Base-by-base conservation (phyloP, 192 early-diverging fungal species). In the Coemansia sp. region DNA sequence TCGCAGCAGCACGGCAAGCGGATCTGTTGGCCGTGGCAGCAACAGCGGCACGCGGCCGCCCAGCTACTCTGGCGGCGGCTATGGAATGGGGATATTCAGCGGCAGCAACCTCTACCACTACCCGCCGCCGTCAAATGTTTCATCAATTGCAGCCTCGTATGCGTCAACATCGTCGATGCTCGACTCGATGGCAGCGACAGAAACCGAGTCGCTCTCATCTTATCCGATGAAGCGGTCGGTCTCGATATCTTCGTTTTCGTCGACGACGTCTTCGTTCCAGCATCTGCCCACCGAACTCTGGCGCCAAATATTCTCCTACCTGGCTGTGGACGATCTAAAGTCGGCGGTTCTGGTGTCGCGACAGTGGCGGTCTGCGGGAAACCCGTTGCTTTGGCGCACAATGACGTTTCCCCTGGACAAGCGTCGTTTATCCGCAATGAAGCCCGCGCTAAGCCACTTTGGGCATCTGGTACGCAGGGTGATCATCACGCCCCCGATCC, bases 361-460 rank as follows among this genome's bases (percentile, higher is more conserved):
- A 33, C 74, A 81, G 63, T 76, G 74, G 74, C 63, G 67, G 47
- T 72, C 79, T 11, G 74, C 74, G 20, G 79, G 61, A 15, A 72
- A 70, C 37, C 70, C 74, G 47, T 56, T 81, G 29, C 69, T 81
- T 17, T 81, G 79, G 79, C 69, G 74, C 64, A 68, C 68, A 42
- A 72, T 81, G 79, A 58, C 59, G 0, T 75, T 81, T 31, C 79
- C 79, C 37, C 72, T 81, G 3, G 79, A 81, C 33, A 81, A 81
- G 70, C 74, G 79, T 17, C 62, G 72, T 34, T 56, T 81, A 57
- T 65, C 79, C 13, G 55, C 65, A 40, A 72, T 81, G 74, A 75
- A 76, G 63, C 63, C 60, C 15, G 45, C 55, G 8, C 58, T 81
- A 44, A 68, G 66, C 56, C 61, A 65, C 37, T 62, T 66, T 53